phyloP scores from a whole-genome alignment of 192 early-diverging fungal species.

The Coemansia sp. region DNA sequence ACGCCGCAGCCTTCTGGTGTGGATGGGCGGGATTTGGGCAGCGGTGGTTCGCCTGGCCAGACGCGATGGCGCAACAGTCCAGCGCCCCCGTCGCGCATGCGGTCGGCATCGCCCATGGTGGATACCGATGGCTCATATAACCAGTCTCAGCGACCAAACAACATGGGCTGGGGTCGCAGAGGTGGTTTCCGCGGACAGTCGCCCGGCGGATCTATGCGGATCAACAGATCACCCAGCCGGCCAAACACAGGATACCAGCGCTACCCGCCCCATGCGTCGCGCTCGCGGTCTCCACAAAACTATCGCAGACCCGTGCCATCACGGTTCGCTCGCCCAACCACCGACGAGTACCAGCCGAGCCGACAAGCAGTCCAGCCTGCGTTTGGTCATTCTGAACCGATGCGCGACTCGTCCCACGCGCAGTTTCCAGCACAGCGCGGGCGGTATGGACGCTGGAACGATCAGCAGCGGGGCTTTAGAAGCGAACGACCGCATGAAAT shows the following conservation, averaged over 20 bases:
- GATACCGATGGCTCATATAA: conserved; percentile 4
- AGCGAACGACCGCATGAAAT: neutral
- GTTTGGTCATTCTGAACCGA: neutral
- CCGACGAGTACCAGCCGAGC: neutral
- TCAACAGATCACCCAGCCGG: conserved; percentile 24
- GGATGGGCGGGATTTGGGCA: neutral
- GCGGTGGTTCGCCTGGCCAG: conserved; percentile 1
- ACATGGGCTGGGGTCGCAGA: conserved; percentile 2
- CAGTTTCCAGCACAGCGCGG: conserved; percentile 2
- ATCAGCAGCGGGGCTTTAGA: neutral
- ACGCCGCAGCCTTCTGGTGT: conserved; percentile 3
- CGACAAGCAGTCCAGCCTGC: neutral
- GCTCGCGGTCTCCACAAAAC: conserved; percentile 34
- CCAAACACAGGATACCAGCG: conserved; percentile 11
- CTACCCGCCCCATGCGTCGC: conserved; percentile 7
- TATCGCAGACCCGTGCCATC: conserved; percentile 10
- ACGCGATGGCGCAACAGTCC: conserved; percentile 29
- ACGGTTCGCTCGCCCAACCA: neutral
- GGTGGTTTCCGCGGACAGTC: conserved; percentile 19
- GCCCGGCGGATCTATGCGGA: conserved; percentile 10
- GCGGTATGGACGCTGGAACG: neutral
- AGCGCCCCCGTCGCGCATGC: conserved; percentile 14
- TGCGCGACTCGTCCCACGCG: neutral
- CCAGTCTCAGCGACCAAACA: neutral
- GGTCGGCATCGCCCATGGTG: conserved; percentile 17